phyloP scores from a whole-genome alignment of 1,284 basidiomycete genomes.

The Ustilago crameri region DNA sequence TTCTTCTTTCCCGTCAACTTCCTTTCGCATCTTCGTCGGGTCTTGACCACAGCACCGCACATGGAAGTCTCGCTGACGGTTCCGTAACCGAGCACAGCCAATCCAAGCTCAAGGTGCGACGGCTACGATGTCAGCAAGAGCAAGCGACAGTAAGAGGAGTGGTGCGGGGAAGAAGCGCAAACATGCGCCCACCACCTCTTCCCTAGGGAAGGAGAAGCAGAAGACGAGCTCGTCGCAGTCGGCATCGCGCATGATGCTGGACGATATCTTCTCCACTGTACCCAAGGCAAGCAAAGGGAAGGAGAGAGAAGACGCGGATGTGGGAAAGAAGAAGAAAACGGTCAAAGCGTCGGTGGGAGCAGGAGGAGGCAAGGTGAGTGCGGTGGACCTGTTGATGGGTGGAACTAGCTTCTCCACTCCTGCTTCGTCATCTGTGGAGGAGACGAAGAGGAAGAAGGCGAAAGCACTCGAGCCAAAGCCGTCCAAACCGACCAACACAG shows the following conservation, averaged over 20 bases:
- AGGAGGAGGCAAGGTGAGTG: not conserved
- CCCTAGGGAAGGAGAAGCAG: not conserved
- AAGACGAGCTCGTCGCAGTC: not conserved
- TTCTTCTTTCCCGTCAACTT: no score
- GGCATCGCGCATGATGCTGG: slow-evolving; percentile 8
- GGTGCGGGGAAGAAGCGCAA: slow-evolving; percentile 15
- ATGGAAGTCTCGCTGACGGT: no score
- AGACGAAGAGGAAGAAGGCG: not conserved
- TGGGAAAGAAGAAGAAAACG: not conserved
- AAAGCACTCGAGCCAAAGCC: no score
- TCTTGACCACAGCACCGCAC: no score
- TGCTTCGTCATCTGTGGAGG: not conserved
- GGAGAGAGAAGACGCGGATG: not conserved
- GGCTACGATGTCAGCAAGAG: no score
- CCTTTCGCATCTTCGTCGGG: no score
- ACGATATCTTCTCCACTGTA: slow-evolving; percentile 6
- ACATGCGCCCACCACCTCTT: not conserved
- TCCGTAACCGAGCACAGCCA: no score
- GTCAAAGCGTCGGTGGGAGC: not conserved
- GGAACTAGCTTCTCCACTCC: not conserved
- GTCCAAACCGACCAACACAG: no score
- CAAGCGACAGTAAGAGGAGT: no score
- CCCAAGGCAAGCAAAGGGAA: not conserved
- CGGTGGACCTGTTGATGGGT: not conserved
- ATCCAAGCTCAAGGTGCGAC: no score